phyloP scores from a whole-genome alignment of 2,329 filamentous ascomycete species.

The Phyllosticta citribraziliensis region DNA sequence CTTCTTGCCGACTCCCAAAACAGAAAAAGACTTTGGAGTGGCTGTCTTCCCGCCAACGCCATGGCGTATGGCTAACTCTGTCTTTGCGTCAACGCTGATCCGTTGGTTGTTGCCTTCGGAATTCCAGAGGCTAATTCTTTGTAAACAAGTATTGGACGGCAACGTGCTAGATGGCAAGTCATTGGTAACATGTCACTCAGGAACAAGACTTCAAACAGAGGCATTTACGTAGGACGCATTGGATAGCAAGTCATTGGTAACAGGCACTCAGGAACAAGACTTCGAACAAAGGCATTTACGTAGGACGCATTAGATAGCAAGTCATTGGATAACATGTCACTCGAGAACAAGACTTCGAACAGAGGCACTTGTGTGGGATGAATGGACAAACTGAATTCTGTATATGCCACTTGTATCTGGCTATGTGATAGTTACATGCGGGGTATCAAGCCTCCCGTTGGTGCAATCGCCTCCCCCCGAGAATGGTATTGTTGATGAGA shows the following conservation, averaged over 20 bases:
- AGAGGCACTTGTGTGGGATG: too few species aligned
- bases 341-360: too few species aligned
- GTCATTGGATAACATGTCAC: too few species aligned
- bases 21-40: not conserved
- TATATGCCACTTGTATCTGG: not conserved
- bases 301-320: too few species aligned
- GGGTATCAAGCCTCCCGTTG: not conserved
- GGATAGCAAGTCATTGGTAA: too few species aligned
- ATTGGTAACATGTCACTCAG: too few species aligned
- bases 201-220: too few species aligned
- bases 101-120: not conserved
- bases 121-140: not conserved
- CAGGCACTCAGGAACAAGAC: too few species aligned
- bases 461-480: not conserved
- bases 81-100: not conserved
- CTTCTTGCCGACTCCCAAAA: not conserved
- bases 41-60: not conserved
- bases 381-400: not conserved
- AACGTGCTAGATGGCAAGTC: not conserved
- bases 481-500: not conserved
- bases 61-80: not conserved
- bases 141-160: not conserved
- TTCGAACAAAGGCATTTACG: too few species aligned
- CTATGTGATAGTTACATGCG: not conserved
- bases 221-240: too few species aligned